Evolutionary conservation across 345 rosid genomes (phyloP), one percentile per base, ranked within the genome.

Genomic region (Cochlearia excelsa): DNA sequence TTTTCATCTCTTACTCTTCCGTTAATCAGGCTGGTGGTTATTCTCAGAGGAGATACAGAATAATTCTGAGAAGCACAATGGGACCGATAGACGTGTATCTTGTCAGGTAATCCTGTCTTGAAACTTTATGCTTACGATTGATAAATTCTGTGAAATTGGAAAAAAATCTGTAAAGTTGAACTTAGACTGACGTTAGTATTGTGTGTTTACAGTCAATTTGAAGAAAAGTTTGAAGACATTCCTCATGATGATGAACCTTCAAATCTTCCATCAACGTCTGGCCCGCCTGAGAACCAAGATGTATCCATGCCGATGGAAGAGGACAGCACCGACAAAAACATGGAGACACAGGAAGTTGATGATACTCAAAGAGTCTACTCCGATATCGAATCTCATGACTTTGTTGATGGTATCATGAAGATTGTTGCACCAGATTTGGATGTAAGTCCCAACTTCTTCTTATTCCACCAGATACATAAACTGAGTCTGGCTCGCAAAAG

Each of bases 51-150:
- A 83, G 95, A 70, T 93, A 85, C 62, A 83, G 95, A 79, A 85
- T 93, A 60, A 91, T 93, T 51, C 81, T 93, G 29, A 82, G 97
- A 79, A 93, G 97, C 71, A 82, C 99, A 46, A 93, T 89, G 97
- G 99, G 97, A 52, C 96, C 95, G 0, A 85, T 93, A 66, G 99
- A 93, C 72, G 95, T 93, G 75, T 93, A 85, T 63, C 90, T 93
- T 48, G 97, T 93, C 77, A 89, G 99, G 99, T 89, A 51, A 73
- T 65, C 30, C 3, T 71, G 3, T 46, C 46, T 57, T 46, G 46
- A 9, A 40, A 31, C 7, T 0, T 53, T 53, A 31, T 74, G 46
- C 54, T 72, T 66, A 40, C 57, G 8, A 46, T 2, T 37, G 51
- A 7, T 34, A 55, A 6, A 37, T 27, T 23, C 23, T 16, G 23